Evolutionary conservation across 2,329 filamentous ascomycete species (phyloP), one percentile per base, ranked within the genome.

Genomic region (Xylaria sp.): DNA sequence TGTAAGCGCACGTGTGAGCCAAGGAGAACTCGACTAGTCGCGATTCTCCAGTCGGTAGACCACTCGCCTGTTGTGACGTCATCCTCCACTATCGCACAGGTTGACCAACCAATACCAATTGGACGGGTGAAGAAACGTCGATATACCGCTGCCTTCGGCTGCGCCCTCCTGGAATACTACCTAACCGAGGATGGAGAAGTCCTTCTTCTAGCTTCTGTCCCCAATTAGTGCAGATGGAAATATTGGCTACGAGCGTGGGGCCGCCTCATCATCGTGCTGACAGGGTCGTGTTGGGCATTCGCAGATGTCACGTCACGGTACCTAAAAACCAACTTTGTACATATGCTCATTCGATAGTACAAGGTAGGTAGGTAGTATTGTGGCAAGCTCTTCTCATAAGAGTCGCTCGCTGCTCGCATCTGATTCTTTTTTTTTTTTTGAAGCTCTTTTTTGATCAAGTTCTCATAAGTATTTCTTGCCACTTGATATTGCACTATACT

Each of bases 191-290:
- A 42, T 32, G 34, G 5, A 21, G 30, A 30, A 39, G 47, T 3
- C 8, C 17, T 57, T 54, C 17, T 39, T 53, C 32, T 45, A 34
- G 34, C 17, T 54, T 61, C n/a, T 45, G 6, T 47, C 27, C 14
- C 27, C 19, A 2, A 19, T 36, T 21, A 4, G n/a, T 58, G 34
- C 4, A 36, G 48, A 24, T 27, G 30, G 32, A 39, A 17, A 53
- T 47, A 63, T 63, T 63, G 54, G 56, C 27, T 47, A 61, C 12
- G 39, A 19, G 51, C 56, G 51, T 57, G 56, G 65, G 50, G 57
- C 48, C 39, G 24, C 61, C 56, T 67, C 61, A 67, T 67, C 61
- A 24, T 67, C 54, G 36, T 64, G 42, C 47, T 36, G 19, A 11
- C 12, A 50, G 42, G 42, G 56, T 39, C 19, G 50, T 30, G 61